Conservation (phyloP, 2,329 filamentous ascomycete species). For the Aspergillus pseudoterreus region DNA sequence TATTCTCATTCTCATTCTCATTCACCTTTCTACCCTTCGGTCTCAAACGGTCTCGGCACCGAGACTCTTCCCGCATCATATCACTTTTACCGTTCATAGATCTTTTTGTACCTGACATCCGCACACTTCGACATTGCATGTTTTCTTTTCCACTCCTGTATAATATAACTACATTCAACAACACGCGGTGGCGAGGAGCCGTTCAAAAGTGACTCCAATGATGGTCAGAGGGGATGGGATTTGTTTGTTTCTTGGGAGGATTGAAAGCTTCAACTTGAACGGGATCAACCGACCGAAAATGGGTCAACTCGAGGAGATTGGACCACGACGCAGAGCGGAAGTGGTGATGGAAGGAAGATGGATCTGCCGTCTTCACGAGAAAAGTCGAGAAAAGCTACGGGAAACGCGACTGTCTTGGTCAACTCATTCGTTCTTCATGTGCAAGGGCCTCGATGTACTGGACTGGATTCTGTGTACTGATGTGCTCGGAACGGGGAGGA, state of each 20-base stretch:
- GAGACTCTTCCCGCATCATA: neutral
- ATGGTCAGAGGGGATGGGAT: conserved; percentile 8
- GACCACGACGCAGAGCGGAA: conserved; percentile 7
- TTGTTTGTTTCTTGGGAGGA: conserved; percentile 4
- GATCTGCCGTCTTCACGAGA: neutral
- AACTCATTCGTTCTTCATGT: conserved; percentile 10
- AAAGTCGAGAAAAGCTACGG: conserved; percentile 16
- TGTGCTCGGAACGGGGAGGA: conserved; percentile 18
- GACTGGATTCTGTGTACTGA: conserved; percentile 24
- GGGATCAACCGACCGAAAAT: conserved; percentile 1
- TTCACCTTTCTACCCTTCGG: conserved; percentile 3
- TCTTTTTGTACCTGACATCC: conserved; percentile 11
- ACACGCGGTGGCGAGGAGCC: conserved; percentile 13
- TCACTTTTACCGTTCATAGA: conserved; percentile 15
- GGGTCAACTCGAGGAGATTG: neutral
- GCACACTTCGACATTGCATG: conserved; percentile 7
- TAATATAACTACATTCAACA: conserved; percentile 17
- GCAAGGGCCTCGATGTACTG: conserved; percentile 13
- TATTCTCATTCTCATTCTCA: neutral
- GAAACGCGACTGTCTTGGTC: conserved; percentile 11
- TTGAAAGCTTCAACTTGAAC: conserved; percentile 10
- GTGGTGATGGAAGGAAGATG: neutral
- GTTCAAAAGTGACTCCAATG: conserved; percentile 18
- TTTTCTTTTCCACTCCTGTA: conserved; percentile 17
- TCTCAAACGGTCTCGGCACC: conserved; percentile 1